These are phyloP conservation scores for Talaromyces sp. DNA, from an alignment of 2,329 filamentous ascomycete species.

Conservation along the genomic window DNA sequence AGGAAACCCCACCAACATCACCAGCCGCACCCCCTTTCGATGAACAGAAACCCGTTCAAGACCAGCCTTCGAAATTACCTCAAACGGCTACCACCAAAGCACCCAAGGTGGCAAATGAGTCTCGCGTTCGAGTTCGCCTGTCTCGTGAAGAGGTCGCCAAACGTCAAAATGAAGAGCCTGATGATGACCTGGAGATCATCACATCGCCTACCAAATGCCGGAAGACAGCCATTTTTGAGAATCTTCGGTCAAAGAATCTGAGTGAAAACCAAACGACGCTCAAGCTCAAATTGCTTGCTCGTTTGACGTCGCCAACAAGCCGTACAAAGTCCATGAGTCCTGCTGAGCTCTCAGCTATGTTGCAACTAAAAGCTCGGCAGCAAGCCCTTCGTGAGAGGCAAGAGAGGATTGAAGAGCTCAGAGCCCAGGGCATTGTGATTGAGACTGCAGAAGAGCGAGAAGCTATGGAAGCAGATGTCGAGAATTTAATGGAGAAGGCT, in stretches of 20 bases:
- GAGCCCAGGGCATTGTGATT: constrained; percentile 74
- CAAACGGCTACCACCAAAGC: constrained; percentile 14
- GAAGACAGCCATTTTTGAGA: constrained; percentile 66
- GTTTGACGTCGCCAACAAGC: constrained; percentile 61
- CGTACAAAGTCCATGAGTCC: constrained; percentile 61
- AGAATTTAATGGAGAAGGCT: constrained; percentile 83
- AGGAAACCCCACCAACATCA: constrained; percentile 72
- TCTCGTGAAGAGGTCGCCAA: constrained; percentile 40
- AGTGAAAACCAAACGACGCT: constrained; percentile 62
- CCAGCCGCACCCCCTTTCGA: constrained; percentile 36
- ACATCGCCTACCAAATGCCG: constrained; percentile 43
- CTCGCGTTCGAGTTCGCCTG: constrained; percentile 41
- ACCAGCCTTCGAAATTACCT: neutral
- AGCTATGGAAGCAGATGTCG: constrained; percentile 75
- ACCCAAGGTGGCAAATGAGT: constrained; percentile 29
- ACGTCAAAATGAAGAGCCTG: constrained; percentile 44
- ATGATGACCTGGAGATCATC: constrained; percentile 64
- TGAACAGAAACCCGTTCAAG: constrained; percentile 1
- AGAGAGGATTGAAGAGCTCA: constrained; percentile 72
- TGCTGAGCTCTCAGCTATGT: constrained; percentile 64
- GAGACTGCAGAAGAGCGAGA: constrained; percentile 86
- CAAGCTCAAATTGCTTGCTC: constrained; percentile 70
- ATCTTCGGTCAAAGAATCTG: constrained; percentile 61
- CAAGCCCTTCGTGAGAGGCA: constrained; percentile 78
- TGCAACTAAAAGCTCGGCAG: constrained; percentile 70